These are phyloP conservation scores for Phialophora expanda DNA, from an alignment of 2,329 filamentous ascomycete genomes.

Conservation along the genomic window DNA sequence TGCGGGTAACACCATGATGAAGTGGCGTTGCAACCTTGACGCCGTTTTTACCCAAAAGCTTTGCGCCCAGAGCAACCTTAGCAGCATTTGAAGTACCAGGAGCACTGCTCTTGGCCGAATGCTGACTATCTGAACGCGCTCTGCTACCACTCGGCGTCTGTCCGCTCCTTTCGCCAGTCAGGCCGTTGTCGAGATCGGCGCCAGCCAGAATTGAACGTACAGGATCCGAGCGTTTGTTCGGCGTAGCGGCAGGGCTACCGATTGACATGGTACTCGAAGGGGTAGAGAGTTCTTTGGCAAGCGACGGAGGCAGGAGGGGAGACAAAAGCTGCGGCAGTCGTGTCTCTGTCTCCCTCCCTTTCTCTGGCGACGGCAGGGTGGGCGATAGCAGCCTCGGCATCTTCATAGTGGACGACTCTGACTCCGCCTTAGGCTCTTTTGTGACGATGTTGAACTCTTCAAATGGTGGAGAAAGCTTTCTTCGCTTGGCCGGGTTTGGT, in stretches of 20 bases:
- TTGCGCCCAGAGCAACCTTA: conserved; percentile 24
- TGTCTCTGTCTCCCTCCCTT: conserved; percentile 29
- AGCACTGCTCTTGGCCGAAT: conserved; percentile 32
- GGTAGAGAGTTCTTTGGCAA: conserved; percentile 32
- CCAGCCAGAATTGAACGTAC: conserved; percentile 35
- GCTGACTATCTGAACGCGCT: conserved; percentile 37
- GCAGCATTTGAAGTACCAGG: conserved; percentile 29
- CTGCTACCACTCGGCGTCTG: conserved; percentile 20
- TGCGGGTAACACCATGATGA: conserved; percentile 31
- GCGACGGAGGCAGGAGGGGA: conserved; percentile 36
- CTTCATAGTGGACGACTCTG: conserved; percentile 25
- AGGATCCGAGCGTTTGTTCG: conserved; percentile 33
- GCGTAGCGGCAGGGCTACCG: conserved; percentile 27
- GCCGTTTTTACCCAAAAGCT: conserved; percentile 28
- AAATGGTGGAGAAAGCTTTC: conserved; percentile 45
- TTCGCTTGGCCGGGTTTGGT: conserved; percentile 47
- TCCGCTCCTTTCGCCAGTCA: conserved; percentile 20
- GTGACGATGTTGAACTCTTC: conserved; percentile 19
- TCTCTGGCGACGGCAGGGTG: conserved; percentile 36
- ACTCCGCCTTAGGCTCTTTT: conserved; percentile 14
- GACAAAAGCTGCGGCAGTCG: conserved; percentile 37
- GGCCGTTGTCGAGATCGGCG: conserved; percentile 28
- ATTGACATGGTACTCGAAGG: conserved; percentile 21
- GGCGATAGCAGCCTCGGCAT: conserved; percentile 36
- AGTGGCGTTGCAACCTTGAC: conserved; percentile 27